These are phyloP conservation scores for Petunia axillaris DNA, from an alignment of 257 asterid species.

Conservation along the genomic window DNA sequence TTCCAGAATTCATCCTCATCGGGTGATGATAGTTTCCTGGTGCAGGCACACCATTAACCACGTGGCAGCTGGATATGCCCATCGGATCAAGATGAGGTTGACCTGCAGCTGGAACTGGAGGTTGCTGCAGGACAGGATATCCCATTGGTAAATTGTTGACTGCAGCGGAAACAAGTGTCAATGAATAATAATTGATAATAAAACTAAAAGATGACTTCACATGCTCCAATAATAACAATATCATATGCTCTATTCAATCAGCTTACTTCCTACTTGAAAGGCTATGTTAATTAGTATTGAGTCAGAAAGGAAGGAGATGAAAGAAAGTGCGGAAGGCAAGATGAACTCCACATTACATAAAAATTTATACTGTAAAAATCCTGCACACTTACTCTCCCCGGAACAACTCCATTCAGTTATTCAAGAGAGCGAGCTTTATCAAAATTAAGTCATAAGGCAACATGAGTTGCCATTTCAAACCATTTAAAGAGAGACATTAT, in stretches of 20 bases:
- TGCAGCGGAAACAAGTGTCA: conserved; percentile 67
- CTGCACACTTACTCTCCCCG: too few species aligned
- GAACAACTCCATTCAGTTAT: too few species aligned
- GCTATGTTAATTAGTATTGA: not conserved
- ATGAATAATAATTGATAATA: conserved; percentile 38
- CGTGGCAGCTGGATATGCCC: conserved; percentile 72
- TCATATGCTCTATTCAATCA: conserved; percentile 2
- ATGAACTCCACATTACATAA: not conserved
- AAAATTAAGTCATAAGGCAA: not conserved
- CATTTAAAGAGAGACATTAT: not conserved
- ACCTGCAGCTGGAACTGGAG: conserved; percentile 67
- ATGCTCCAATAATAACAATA: not conserved
- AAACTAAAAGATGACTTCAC: not conserved
- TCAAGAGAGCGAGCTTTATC: not conserved
- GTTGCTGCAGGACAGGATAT: conserved; percentile 85
- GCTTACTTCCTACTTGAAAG: not conserved
- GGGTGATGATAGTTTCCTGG: conserved; percentile 83
- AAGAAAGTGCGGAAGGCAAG: not conserved
- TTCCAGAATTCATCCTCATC: conserved; percentile 84
- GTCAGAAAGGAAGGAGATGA: not conserved
- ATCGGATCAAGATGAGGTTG: conserved; percentile 84
- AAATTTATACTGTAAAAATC: not conserved
- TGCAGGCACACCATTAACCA: conserved; percentile 91
- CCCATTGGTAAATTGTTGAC: conserved; percentile 95
- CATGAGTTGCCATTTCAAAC: not conserved